Evolutionary conservation across 2,329 filamentous ascomycete species (phyloP).

Genomic region (Colletotrichum aenigma): DNA sequence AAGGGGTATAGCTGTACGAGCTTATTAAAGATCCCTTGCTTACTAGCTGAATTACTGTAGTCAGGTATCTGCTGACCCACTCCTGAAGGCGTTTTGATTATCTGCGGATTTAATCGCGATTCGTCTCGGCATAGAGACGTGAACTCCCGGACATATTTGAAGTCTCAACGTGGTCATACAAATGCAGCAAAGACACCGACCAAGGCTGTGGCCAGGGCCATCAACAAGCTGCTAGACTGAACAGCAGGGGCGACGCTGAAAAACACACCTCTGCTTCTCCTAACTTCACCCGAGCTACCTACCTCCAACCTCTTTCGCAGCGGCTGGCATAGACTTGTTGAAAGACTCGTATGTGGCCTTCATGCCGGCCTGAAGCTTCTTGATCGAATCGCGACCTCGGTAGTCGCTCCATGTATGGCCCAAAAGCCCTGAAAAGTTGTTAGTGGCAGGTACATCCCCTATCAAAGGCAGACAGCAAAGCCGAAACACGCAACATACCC

Average conservation of each 20-base stretch:
- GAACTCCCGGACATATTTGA: fast-evolving
- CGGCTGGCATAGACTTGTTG: neutral
- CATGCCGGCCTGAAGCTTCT: conserved; percentile 3
- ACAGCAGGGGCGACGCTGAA: neutral
- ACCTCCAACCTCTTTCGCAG: neutral
- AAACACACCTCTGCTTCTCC: neutral
- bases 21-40: too few relatives aligned
- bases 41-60: too few relatives aligned
- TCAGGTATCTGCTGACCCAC: neutral
- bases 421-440: neutral
- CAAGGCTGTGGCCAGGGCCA: neutral
- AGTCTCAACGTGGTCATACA: neutral
- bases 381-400: neutral
- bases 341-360: neutral
- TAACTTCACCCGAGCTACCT: neutral
- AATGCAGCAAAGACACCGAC: fast-evolving
- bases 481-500: conserved; percentile 30
- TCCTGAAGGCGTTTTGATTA: fast-evolving
- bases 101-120: fast-evolving
- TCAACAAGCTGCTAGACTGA: neutral
- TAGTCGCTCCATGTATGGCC: neutral
- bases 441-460: neutral
- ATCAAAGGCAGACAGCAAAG: neutral
- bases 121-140: fast-evolving
- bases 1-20: too few relatives aligned